Base-by-base conservation (phyloP, 345 rosid genomes). In the Capsella bursapastoris region DNA sequence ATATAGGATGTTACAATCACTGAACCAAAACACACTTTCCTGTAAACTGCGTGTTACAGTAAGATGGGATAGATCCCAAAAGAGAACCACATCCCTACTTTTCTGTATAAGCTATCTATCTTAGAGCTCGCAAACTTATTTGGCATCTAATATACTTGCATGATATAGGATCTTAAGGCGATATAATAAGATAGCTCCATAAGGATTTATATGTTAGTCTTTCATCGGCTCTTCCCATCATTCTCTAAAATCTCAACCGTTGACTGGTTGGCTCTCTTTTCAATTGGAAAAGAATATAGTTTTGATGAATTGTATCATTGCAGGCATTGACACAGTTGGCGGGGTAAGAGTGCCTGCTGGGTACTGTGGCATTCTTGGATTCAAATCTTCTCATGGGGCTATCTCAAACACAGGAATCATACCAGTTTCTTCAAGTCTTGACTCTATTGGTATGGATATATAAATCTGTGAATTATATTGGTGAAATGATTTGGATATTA, bases 331-430 rank as follows among this genome's bases (percentile, higher is more conserved):
- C 74, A 83, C 96, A 8, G 79, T 88, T 73, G 99, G 99, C 22
- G 99, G 94, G 45, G 92, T 92, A 70, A 92, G 99, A 81, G 82
- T 92, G 57, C 97, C 99, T 43, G 89, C 98, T 22, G 91, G 82
- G 50, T 95, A 76, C 72, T 95, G 98, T 78, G 90, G 98, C 59
- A 62, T 90, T 67, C 66, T 95, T 59, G 99, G 99, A 64, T 95
- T 95, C 75, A 84, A 90, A 62, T 86, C 90, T 15, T 92, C 99
- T 10, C 81, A 87, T 75, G 94, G 98, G 31, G 83, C 82, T 72
- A 78, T 90, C 78, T 75, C 90, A 66, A 86, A 85, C 34, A 9
- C 66, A 0, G 98, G 98, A 55, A 69, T 81, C 64, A 18, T 95
- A 70, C 90, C 94, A 49, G 81, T 88, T 68, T 87, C 98, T 6